Conservation (phyloP, 768 basidiomycete species). For the Lactifluus hygrophoroides region DNA sequence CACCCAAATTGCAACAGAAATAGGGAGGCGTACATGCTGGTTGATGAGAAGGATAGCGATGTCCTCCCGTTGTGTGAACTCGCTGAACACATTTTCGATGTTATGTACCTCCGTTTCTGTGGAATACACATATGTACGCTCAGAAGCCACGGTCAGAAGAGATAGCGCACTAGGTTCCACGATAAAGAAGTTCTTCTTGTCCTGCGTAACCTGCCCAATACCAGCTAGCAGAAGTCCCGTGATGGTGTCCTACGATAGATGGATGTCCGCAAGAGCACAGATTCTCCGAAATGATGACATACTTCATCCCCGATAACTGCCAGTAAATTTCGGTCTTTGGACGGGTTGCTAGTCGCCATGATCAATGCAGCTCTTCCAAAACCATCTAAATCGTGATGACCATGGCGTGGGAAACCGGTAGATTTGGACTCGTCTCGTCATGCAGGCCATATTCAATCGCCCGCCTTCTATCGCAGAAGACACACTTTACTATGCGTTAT, state of each 20-base stretch:
- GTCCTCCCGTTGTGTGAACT: slow-evolving; percentile 90
- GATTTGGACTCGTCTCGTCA: slow-evolving; percentile 1
- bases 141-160: not conserved
- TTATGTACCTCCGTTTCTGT: slow-evolving; percentile 84
- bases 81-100: slow-evolving; percentile 89
- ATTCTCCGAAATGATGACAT: slow-evolving; percentile 16
- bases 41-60: slow-evolving; percentile 96
- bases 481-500: slow-evolving; percentile 67
- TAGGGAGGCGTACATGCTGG: slow-evolving; percentile 69
- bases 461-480: slow-evolving; percentile 80
- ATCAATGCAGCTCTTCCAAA: not conserved
- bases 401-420: slow-evolving; percentile 4
- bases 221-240: slow-evolving; percentile 94
- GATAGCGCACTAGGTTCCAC: slow-evolving; percentile 71
- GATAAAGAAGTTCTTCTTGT: slow-evolving; percentile 96
- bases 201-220: slow-evolving; percentile 81
- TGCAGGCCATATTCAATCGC: slow-evolving; percentile 48
- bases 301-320: slow-evolving; percentile 99
- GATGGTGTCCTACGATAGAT: slow-evolving; percentile 72
- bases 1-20: not conserved
- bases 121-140: not conserved
- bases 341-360: slow-evolving; percentile 46
- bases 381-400: not conserved
- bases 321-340: slow-evolving; percentile 78
- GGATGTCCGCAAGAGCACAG: not conserved